These are phyloP conservation scores for Ustilago xerochloae DNA, from an alignment of 1,284 basidiomycete species.

Conservation along the genomic window DNA sequence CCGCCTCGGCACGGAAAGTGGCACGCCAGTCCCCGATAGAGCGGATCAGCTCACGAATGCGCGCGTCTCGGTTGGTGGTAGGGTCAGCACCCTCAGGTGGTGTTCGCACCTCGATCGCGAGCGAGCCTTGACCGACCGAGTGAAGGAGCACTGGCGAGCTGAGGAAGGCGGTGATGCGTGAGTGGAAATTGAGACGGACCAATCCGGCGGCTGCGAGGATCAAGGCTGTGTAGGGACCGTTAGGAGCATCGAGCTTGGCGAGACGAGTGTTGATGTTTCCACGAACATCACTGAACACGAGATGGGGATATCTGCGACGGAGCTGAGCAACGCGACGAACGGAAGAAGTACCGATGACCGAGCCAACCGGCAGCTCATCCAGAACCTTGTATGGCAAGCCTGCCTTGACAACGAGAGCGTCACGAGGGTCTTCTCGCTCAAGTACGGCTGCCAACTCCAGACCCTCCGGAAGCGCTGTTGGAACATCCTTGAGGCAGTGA, in stretches of 20 bases:
- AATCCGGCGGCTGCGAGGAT: constrained; percentile 95
- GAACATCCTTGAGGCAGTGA: constrained; percentile 93
- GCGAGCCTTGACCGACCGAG: constrained; percentile 93
- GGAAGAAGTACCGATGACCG: constrained; percentile 92
- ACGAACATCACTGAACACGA: constrained; percentile 85
- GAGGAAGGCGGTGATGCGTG: constrained; percentile 83
- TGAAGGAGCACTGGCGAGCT: constrained; percentile 79
- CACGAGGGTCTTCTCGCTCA: constrained; percentile 88
- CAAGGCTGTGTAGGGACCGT: constrained; percentile 86
- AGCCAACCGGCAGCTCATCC: constrained; percentile 86
- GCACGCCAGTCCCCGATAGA: constrained; percentile 65
- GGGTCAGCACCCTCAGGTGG: constrained; percentile 52
- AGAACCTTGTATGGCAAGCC: constrained; percentile 78
- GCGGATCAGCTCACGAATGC: constrained; percentile 54
- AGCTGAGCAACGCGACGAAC: constrained; percentile 92
- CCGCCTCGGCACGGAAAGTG: constrained; percentile 69
- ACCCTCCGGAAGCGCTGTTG: constrained; percentile 84
- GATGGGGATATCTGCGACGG: constrained; percentile 79
- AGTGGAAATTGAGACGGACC: constrained; percentile 78
- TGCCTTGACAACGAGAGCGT: constrained; percentile 86
- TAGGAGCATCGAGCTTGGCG: constrained; percentile 86
- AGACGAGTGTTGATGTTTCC: constrained; percentile 77
- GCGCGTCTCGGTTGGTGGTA: constrained; percentile 57
- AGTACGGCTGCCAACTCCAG: constrained; percentile 87
- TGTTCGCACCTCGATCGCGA: constrained; percentile 86